These are phyloP conservation scores for Hypoxylon lienhwacheense DNA, from an alignment of 495 filamentous ascomycete species.

Conservation along the genomic window DNA sequence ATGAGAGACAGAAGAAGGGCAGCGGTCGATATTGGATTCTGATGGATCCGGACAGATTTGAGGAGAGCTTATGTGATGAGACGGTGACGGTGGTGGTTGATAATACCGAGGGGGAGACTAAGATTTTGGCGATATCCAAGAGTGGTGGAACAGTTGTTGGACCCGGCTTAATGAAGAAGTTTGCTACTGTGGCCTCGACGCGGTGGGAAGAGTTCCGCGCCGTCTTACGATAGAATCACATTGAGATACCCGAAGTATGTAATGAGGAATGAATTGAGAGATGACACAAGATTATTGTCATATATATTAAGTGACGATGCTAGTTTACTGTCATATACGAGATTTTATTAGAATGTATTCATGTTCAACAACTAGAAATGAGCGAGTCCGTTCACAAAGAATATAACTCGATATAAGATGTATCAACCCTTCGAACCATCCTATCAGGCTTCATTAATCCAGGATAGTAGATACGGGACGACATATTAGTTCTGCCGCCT, in stretches of 20 bases:
- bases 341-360: neutral
- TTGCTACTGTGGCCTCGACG: slow-evolving; percentile 42
- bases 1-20: slow-evolving; percentile 56
- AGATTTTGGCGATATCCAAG: slow-evolving; percentile 75
- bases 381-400: too few species aligned
- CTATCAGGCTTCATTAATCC: slow-evolving; percentile 70
- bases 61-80: slow-evolving; percentile 81
- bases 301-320: neutral
- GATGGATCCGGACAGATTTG: slow-evolving; percentile 85
- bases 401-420: slow-evolving; percentile 35
- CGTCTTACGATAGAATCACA: slow-evolving; percentile 19
- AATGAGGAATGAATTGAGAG: slow-evolving; percentile 7
- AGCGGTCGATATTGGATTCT: slow-evolving; percentile 69
- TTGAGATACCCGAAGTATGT: slow-evolving; percentile 24
- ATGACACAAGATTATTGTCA: neutral
- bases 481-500: slow-evolving; percentile 71
- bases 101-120: slow-evolving; percentile 53
- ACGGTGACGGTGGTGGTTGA: slow-evolving; percentile 72
- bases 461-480: slow-evolving; percentile 98
- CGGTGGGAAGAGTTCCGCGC: slow-evolving; percentile 48
- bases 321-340: neutral
- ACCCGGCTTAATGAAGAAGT: slow-evolving; percentile 45
- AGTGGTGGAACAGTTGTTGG: slow-evolving; percentile 63
- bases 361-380: too few species aligned
- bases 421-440: slow-evolving; percentile 72